Evolutionary conservation across 2,329 filamentous ascomycete genomes (phyloP).

Genomic region (Claviceps sorghi): DNA sequence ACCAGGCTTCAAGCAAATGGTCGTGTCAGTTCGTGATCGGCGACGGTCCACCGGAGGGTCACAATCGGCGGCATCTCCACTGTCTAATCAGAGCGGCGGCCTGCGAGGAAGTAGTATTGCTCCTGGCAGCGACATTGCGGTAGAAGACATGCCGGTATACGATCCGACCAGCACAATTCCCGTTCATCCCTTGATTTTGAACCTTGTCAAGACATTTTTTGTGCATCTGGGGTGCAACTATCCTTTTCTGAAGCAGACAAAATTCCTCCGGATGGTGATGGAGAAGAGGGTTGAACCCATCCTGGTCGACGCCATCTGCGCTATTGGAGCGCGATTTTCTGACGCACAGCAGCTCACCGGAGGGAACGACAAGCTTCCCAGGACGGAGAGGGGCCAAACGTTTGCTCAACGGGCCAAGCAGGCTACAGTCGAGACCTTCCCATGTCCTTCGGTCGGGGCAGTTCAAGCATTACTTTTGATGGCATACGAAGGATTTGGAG

Average conservation of each 20-base stretch:
- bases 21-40: slow-evolving; percentile 57
- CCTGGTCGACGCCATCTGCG: slow-evolving; percentile 73
- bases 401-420: slow-evolving; percentile 73
- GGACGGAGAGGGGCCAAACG: slow-evolving; percentile 57
- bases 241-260: slow-evolving; percentile 60
- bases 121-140: slow-evolving; percentile 27
- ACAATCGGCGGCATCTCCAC: slow-evolving; percentile 38
- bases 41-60: slow-evolving; percentile 44
- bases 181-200: slow-evolving; percentile 60
- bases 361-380: slow-evolving; percentile 31
- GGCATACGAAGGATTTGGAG: slow-evolving; percentile 80
- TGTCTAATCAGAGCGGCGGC: slow-evolving; percentile 24
- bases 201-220: slow-evolving; percentile 71
- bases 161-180: slow-evolving; percentile 56
- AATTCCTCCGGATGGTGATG: slow-evolving; percentile 60
- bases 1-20: slow-evolving; percentile 87
- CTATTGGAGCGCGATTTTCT: slow-evolving; percentile 69
- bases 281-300: slow-evolving; percentile 75
- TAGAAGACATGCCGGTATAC: slow-evolving; percentile 55
- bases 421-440: slow-evolving; percentile 70
- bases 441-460: slow-evolving; percentile 67
- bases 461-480: slow-evolving; percentile 73
- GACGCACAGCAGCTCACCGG: slow-evolving; percentile 36
- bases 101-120: slow-evolving; percentile 24
- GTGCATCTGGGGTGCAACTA: slow-evolving; percentile 71